These are phyloP conservation scores for Bipolaris bicolor DNA, from an alignment of 2,329 filamentous ascomycete genomes.

Conservation along the genomic window DNA sequence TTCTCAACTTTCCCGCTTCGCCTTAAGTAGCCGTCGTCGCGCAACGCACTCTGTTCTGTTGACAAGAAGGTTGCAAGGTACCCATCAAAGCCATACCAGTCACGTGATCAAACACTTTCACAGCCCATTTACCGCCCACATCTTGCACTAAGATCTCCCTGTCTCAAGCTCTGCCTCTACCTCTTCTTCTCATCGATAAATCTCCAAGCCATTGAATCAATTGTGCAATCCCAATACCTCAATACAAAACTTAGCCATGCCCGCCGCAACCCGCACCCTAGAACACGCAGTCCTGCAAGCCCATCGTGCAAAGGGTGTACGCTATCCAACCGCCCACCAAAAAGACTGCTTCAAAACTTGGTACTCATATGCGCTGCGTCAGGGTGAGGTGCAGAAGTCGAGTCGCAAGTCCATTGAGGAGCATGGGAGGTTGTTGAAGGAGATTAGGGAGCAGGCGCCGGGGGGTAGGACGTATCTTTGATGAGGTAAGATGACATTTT, in stretches of 20 bases:
- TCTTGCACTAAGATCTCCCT: neutral
- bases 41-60: neutral
- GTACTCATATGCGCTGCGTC: constrained; percentile 44
- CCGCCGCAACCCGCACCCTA: constrained; percentile 37
- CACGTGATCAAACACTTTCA: constrained; percentile 10
- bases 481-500: neutral
- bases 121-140: constrained; percentile 2
- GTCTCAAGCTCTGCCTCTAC: neutral
- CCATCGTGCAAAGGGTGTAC: constrained; percentile 45
- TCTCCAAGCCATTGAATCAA: neutral
- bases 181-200: neutral
- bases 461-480: constrained; percentile 43
- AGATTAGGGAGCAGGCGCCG: constrained; percentile 32
- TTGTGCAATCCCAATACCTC: neutral
- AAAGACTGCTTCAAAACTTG: constrained; percentile 48
- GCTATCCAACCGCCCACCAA: constrained; percentile 37
- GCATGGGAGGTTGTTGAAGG: constrained; percentile 32
- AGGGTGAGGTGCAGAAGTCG: constrained; percentile 31
- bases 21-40: neutral
- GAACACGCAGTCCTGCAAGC: constrained; percentile 43
- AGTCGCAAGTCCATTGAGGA: constrained; percentile 27
- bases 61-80: neutral
- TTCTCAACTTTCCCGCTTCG: neutral
- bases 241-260: constrained; percentile 24
- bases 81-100: neutral